Evolutionary conservation across 75 land plant genomes (phyloP).

Genomic region (Larix kaempferi): DNA sequence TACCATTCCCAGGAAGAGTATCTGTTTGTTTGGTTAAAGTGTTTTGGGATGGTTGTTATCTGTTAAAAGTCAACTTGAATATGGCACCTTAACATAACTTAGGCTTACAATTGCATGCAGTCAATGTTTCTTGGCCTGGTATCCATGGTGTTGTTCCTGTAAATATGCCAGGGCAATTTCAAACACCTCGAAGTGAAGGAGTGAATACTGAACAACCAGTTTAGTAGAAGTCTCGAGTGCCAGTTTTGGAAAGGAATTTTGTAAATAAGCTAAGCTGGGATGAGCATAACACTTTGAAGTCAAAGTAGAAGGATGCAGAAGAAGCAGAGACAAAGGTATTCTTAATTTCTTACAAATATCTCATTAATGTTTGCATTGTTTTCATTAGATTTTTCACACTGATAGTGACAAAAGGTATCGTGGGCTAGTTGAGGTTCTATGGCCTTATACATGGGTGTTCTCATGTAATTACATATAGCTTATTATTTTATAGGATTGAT

Average conservation of each 20-base stretch:
- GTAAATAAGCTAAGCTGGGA: conserved; percentile 63
- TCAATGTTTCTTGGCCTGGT: conserved; percentile 16
- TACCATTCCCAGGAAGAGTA: neutral
- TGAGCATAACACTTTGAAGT: conserved; percentile 57
- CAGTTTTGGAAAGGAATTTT: conserved; percentile 42
- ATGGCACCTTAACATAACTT: neutral
- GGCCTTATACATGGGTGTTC: neutral
- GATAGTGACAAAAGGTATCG: neutral
- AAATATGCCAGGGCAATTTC: conserved; percentile 19
- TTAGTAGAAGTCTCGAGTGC: conserved; percentile 47
- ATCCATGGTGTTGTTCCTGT: conserved; percentile 11
- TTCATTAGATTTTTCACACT: neutral
- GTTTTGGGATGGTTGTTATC: neutral
- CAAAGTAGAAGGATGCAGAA: conserved; percentile 51
- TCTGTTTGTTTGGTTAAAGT: neutral
- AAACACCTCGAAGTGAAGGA: conserved; percentile 16
- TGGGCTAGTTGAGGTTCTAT: neutral
- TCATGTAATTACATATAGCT: neutral
- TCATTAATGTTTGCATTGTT: neutral
- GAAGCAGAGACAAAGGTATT: conserved; percentile 68
- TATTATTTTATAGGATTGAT: too few relatives aligned
- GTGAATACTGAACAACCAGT: conserved; percentile 15
- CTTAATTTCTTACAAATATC: neutral
- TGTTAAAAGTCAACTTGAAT: neutral
- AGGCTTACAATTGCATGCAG: conserved; percentile 39